A percentile compares a stretch with the other conserved stretches of the same genome.
phyloP scores from a whole-genome alignment of 2,329 filamentous ascomycete species.

The Aspergillus aculeatinus region DNA sequence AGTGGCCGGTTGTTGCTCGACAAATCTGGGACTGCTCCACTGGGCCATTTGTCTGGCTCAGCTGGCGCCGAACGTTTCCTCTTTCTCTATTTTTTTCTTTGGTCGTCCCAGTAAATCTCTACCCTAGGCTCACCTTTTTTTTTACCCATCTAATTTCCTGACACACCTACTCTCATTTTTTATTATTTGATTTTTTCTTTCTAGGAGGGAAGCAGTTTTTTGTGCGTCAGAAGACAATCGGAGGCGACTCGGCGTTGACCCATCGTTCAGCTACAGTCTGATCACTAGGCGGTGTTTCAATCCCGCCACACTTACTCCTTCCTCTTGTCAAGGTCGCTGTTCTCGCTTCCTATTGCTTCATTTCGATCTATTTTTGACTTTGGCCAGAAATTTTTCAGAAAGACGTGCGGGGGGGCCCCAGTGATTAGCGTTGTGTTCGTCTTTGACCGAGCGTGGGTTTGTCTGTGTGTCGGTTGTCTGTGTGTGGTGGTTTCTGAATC shows the following conservation, averaged over 20 bases:
- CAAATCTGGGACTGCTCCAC: slow-evolving; percentile 24
- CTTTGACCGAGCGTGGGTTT: background rate
- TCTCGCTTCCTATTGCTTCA: background rate
- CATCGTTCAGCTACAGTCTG: slow-evolving; percentile 29
- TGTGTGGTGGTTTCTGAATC: background rate
- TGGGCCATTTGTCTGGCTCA: slow-evolving; percentile 21
- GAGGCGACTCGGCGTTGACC: slow-evolving; percentile 23
- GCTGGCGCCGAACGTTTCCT: slow-evolving; percentile 18
- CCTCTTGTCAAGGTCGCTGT: background rate
- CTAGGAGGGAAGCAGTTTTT: slow-evolving; percentile 5
- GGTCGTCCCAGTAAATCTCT: slow-evolving; percentile 14
- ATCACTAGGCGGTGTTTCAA: slow-evolving; percentile 19
- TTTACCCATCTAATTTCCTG: slow-evolving; percentile 1
- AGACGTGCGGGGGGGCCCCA: background rate
- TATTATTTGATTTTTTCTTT: too few species aligned
- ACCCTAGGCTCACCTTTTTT: slow-evolving; percentile 4
- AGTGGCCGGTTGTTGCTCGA: slow-evolving; percentile 17
- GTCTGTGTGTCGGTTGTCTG: background rate
- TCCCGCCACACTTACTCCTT: slow-evolving; percentile 20
- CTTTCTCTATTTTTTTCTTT: slow-evolving; percentile 11
- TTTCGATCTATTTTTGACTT: slow-evolving; percentile 12
- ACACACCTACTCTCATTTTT: slow-evolving; percentile 5
- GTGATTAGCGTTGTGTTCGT: slow-evolving; percentile 1
- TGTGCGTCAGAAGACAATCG: slow-evolving; percentile 22
- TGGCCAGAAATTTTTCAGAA: background rate